A percentile compares a stretch with the other conserved stretches of the same genome.
Conservation (phyloP, 108 stramenopile species). For the Mediolabrus comicus region DNA sequence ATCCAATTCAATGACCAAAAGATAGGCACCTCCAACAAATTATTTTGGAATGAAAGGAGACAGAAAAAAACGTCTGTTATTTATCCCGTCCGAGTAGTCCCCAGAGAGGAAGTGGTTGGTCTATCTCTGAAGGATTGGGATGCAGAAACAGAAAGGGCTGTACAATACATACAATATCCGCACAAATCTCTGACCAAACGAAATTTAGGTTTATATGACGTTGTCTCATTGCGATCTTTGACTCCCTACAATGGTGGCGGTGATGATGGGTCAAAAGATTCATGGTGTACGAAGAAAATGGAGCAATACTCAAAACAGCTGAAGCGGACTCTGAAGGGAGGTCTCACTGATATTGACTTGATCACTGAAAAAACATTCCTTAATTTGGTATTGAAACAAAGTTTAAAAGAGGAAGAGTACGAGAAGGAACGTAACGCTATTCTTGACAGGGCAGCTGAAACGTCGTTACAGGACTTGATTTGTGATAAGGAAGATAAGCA, state of each 20-base stretch:
- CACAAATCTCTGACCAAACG: slow-evolving; percentile 4
- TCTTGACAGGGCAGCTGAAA: slow-evolving; percentile 7
- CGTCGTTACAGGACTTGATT: not conserved
- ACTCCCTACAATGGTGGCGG: slow-evolving; percentile 3
- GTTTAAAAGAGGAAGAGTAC: slow-evolving; percentile 5
- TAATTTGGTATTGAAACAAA: slow-evolving; percentile 2
- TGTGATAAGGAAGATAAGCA: not conserved
- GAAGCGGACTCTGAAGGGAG: slow-evolving; percentile 11
- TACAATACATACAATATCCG: slow-evolving; percentile 17
- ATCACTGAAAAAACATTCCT: slow-evolving; percentile 8
- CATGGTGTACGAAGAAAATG: slow-evolving; percentile 8
- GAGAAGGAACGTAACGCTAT: slow-evolving; percentile 5
- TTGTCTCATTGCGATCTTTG: not conserved
- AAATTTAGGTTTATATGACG: not conserved
- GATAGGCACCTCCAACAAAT: not conserved
- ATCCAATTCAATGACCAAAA: slow-evolving; percentile 8
- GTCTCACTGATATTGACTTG: slow-evolving; percentile 4
- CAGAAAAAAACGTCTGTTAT: slow-evolving; percentile 1
- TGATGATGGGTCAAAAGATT: not conserved
- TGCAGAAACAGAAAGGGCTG: slow-evolving; percentile 4
- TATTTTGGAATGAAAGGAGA: slow-evolving; percentile 4
- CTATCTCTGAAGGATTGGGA: slow-evolving; percentile 6
- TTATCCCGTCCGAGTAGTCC: slow-evolving; percentile 11
- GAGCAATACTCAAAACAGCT: slow-evolving; percentile 14
- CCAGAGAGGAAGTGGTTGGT: slow-evolving; percentile 3